These are phyloP conservation scores for Colletotrichum sp. DNA, from an alignment of 2,329 filamentous ascomycete species.

Conservation along the genomic window DNA sequence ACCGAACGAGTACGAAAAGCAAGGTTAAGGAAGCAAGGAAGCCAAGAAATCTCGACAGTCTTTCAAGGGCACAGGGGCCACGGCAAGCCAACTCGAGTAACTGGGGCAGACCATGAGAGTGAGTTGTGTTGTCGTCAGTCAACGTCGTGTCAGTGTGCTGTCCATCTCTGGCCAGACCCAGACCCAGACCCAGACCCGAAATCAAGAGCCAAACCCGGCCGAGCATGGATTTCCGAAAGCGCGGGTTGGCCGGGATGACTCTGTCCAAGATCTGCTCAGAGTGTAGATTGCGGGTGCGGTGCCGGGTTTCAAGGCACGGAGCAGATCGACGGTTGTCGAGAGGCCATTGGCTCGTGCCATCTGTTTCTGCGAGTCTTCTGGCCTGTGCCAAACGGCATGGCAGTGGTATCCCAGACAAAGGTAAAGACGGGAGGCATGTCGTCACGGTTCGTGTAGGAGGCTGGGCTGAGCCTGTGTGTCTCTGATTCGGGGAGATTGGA, in stretches of 20 bases:
- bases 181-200: background rate
- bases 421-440: slow-evolving; percentile 8
- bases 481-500: background rate
- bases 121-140: background rate
- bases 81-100: background rate
- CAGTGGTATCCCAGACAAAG: background rate
- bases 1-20: slow-evolving; percentile 21
- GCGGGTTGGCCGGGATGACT: slow-evolving; percentile 7
- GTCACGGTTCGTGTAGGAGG: slow-evolving; percentile 19
- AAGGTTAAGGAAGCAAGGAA: slow-evolving; percentile 3
- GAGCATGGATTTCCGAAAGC: slow-evolving; percentile 4
- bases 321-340: slow-evolving; percentile 1
- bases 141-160: background rate
- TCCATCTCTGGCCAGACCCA: background rate
- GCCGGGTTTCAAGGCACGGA: slow-evolving; percentile 19
- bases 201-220: background rate
- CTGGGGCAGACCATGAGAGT: background rate
- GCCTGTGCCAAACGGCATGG: background rate
- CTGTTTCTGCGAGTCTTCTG: slow-evolving; percentile 7
- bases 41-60: slow-evolving; percentile 11
- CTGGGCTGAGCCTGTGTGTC: slow-evolving; percentile 13
- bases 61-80: background rate
- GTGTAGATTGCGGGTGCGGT: background rate
- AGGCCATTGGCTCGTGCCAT: slow-evolving; percentile 18
- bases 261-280: background rate